Conservation (phyloP, 192 early-diverging fungal species). For the Gryganskiella cystojenkinii region DNA sequence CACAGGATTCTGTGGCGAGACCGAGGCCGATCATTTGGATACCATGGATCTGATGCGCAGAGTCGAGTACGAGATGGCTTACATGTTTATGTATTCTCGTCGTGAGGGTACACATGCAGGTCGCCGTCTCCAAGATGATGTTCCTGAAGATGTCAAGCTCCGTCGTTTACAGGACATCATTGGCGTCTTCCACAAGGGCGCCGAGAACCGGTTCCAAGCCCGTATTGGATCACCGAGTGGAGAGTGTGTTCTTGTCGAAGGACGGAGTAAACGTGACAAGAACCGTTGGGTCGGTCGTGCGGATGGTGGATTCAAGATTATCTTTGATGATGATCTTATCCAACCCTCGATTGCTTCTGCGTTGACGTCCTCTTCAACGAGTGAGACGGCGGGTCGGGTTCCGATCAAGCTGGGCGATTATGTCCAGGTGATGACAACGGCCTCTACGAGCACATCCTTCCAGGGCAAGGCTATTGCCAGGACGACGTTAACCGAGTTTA, state of each 20-base stretch:
- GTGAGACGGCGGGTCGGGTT: slow-evolving; percentile 15
- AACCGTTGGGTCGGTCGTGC: slow-evolving; percentile 63
- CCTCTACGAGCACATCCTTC: slow-evolving; percentile 47
- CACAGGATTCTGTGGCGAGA: slow-evolving; percentile 83
- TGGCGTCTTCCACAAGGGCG: slow-evolving; percentile 67
- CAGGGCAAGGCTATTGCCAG: slow-evolving; percentile 54
- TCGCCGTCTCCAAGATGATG: slow-evolving; percentile 73
- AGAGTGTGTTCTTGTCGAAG: slow-evolving; percentile 51
- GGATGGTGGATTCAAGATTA: slow-evolving; percentile 77
- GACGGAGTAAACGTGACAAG: slow-evolving; percentile 51
- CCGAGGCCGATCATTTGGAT: slow-evolving; percentile 75
- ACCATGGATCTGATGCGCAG: slow-evolving; percentile 73
- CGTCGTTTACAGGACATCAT: slow-evolving; percentile 75
- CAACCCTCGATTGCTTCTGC: slow-evolving; percentile 34
- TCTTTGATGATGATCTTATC: slow-evolving; percentile 55
- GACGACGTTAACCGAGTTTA: slow-evolving; percentile 39
- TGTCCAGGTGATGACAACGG: slow-evolving; percentile 48
- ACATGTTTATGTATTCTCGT: slow-evolving; percentile 86
- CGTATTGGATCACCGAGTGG: slow-evolving; percentile 35
- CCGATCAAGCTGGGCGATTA: slow-evolving; percentile 50
- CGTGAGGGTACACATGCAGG: slow-evolving; percentile 81
- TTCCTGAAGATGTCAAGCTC: slow-evolving; percentile 69
- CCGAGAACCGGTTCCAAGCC: slow-evolving; percentile 53
- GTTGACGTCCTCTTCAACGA: neutral
- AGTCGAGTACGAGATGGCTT: slow-evolving; percentile 78